Percentiles rank a stretch among this genome's conserved stretches.
Conservation (phyloP, 345 rosid genomes). For the Chamaenerion angustifolium region DNA sequence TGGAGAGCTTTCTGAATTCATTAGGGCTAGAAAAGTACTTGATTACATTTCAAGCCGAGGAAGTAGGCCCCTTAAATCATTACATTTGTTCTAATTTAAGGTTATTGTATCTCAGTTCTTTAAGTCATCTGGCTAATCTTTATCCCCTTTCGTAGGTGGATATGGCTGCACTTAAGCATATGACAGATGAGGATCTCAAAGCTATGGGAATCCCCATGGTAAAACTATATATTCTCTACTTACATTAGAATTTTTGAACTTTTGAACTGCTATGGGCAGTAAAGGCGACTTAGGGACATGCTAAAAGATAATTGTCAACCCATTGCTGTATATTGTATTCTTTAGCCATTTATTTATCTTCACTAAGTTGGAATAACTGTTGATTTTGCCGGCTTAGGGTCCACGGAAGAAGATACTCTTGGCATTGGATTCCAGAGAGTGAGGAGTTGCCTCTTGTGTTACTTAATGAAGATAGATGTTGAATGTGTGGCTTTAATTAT, state of each 20-base stretch:
- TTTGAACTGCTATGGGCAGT: too few relatives aligned
- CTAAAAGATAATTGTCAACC: too few relatives aligned
- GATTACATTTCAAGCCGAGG: slow-evolving; percentile 88
- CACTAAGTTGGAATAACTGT: neutral
- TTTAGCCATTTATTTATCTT: too few relatives aligned
- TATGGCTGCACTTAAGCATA: slow-evolving; percentile 89
- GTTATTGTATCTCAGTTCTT: neutral
- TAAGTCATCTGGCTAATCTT: slow-evolving; percentile 4
- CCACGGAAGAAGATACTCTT: slow-evolving; percentile 92
- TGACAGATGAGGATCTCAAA: slow-evolving; percentile 92
- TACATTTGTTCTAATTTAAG: neutral
- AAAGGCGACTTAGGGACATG: too few relatives aligned
- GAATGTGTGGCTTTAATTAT: too few relatives aligned
- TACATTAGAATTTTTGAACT: too few relatives aligned
- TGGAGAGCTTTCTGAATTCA: slow-evolving; percentile 71
- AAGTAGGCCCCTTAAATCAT: slow-evolving; percentile 31
- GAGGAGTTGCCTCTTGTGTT: slow-evolving; percentile 2
- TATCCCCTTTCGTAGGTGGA: slow-evolving; percentile 50
- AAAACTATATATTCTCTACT: slow-evolving; percentile 1
- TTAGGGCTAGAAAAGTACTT: slow-evolving; percentile 84
- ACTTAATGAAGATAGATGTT: too few relatives aligned
- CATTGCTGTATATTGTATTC: too few relatives aligned
- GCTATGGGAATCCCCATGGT: slow-evolving; percentile 97
- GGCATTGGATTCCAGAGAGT: slow-evolving; percentile 65
- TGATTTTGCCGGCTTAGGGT: slow-evolving; percentile 32